A percentile compares a stretch with the other conserved stretches of the same genome.
Conservation (phyloP, 192 early-diverging fungal species). For the Coemansia sp. region DNA sequence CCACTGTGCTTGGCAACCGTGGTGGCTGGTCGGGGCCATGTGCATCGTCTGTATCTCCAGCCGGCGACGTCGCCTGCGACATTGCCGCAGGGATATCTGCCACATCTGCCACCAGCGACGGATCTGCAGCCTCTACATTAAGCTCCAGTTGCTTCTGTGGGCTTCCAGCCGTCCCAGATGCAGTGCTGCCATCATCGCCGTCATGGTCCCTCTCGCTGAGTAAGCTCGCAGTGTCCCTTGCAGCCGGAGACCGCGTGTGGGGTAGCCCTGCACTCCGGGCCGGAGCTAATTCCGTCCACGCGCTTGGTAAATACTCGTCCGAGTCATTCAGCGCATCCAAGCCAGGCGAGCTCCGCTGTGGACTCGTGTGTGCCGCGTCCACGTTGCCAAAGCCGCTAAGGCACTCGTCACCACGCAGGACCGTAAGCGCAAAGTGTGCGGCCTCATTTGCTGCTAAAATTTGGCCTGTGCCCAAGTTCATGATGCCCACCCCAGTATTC, state of each 20-base stretch:
- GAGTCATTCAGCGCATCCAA: background rate
- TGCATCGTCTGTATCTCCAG: background rate
- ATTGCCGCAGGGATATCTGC: constrained; percentile 29
- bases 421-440: constrained; percentile 25
- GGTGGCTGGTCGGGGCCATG: background rate
- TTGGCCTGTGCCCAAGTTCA: background rate
- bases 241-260: background rate
- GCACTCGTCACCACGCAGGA: constrained; percentile 42
- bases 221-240: background rate
- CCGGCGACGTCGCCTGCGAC: constrained; percentile 16
- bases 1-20: background rate
- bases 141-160: background rate
- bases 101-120: constrained; percentile 43
- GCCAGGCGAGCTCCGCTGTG: background rate
- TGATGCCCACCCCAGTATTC: background rate
- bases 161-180: background rate
- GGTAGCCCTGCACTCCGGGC: background rate
- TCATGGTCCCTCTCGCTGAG: background rate
- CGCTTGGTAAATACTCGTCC: constrained; percentile 1
- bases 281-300: background rate
- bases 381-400: constrained; percentile 42
- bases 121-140: constrained; percentile 17
- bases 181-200: background rate
- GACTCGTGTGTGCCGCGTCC: background rate
- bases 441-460: constrained; percentile 21